Evolutionary conservation across 2,329 filamentous ascomycete species (phyloP).

Genomic region (Cyanodermella asteris): DNA sequence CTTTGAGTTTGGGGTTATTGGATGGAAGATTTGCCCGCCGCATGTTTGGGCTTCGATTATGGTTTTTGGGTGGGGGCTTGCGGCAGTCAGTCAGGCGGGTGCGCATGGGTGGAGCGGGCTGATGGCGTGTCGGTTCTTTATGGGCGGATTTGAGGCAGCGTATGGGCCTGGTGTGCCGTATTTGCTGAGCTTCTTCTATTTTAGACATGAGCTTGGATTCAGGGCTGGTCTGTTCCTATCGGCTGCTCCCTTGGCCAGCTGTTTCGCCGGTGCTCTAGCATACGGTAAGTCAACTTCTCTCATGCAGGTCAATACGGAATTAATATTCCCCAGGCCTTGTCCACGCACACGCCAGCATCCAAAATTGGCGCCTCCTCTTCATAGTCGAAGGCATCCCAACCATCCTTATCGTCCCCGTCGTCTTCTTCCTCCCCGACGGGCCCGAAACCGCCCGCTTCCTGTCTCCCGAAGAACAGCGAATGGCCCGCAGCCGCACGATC

Average conservation of each 20-base stretch:
- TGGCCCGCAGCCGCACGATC: slow-evolving; percentile 23
- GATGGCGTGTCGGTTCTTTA: slow-evolving; percentile 59
- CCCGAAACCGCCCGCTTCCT: slow-evolving; percentile 32
- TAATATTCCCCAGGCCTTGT: no score
- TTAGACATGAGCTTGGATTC: slow-evolving; percentile 53
- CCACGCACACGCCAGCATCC: no score
- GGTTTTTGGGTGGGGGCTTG: no score
- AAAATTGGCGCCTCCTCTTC: slow-evolving; percentile 44
- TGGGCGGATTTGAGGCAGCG: slow-evolving; percentile 36
- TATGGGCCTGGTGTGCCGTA: slow-evolving; percentile 43
- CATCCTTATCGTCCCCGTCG: slow-evolving; percentile 29
- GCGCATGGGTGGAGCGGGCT: slow-evolving; percentile 40
- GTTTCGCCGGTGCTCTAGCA: slow-evolving; percentile 56
- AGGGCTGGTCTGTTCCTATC: slow-evolving; percentile 73
- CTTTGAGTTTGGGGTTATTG: slow-evolving; percentile 45
- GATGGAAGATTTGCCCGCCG: slow-evolving; percentile 37
- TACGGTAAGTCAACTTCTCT: no score
- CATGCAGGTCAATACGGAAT: slow-evolving; percentile 54
- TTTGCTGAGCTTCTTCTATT: slow-evolving; percentile 42
- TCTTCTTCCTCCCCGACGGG: slow-evolving; percentile 32
- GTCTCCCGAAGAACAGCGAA: slow-evolving; percentile 25
- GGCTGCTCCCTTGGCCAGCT: slow-evolving; percentile 39
- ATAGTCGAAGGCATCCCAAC: slow-evolving; percentile 43
- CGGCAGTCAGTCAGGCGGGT: no score
- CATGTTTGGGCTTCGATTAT: no score